These are phyloP conservation scores for Clonostachys chloroleuca DNA, from an alignment of 2,329 filamentous ascomycete genomes.

Conservation along the genomic window DNA sequence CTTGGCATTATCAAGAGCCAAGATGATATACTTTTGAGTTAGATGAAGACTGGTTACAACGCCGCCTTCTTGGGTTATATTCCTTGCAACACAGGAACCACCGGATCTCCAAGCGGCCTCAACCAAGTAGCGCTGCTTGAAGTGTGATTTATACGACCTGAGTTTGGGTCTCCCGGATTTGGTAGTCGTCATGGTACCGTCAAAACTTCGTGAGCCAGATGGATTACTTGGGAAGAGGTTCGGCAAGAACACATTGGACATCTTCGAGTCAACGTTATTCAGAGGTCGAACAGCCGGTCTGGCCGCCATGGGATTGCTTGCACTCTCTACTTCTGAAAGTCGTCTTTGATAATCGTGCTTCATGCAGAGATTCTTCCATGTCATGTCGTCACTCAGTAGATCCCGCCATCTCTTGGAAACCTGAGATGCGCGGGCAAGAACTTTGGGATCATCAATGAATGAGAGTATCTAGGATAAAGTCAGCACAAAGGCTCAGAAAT, in stretches of 20 bases:
- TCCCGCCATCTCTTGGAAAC: constrained; percentile 95
- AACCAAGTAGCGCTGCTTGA: constrained; percentile 95
- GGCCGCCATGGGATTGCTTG: constrained; percentile 17
- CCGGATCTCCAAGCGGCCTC: constrained; percentile 96
- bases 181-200: constrained; percentile 28
- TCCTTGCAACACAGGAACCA: constrained; percentile 75
- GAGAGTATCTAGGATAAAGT: constrained; percentile 67
- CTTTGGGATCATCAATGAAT: constrained; percentile 95
- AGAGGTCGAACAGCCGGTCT: constrained; percentile 20
- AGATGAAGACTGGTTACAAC: constrained; percentile 95
- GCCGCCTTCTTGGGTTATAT: constrained; percentile 94
- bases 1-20: constrained; percentile 95
- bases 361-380: constrained; percentile 95
- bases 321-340: constrained; percentile 44
- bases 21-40: constrained; percentile 94
- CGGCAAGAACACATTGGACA: constrained; percentile 36
- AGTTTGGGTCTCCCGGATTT: constrained; percentile 51
- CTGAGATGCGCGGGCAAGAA: constrained; percentile 86
- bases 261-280: constrained; percentile 27
- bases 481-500: neutral
- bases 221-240: constrained; percentile 32
- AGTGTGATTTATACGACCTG: constrained; percentile 90
- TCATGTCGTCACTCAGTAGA: constrained; percentile 91
- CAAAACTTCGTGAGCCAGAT: constrained; percentile 47
- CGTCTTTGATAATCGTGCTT: constrained; percentile 81